phyloP scores from a whole-genome alignment of 495 filamentous ascomycete genomes.

The Podospora sp. region DNA sequence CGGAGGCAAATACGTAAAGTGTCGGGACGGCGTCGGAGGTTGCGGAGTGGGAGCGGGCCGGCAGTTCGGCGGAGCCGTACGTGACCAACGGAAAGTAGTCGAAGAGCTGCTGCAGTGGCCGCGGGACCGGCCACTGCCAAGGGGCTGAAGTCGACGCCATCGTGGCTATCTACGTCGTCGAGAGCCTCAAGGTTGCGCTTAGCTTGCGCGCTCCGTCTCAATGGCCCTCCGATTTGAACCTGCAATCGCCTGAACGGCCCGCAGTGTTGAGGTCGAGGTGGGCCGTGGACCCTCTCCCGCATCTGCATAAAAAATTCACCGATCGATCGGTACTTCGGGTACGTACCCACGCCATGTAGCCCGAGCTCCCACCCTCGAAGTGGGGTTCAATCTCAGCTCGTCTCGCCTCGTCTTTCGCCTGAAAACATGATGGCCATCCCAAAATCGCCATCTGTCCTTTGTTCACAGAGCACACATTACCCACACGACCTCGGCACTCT shows the following conservation, averaged over 20 bases:
- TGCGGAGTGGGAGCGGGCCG: conserved; percentile 58
- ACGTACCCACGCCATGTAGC: conserved; percentile 9
- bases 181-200: not conserved
- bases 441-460: not conserved
- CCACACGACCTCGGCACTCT: not conserved
- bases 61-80: conserved; percentile 78
- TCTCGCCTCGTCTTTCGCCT: conserved; percentile 6
- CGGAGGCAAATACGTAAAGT: conserved; percentile 77
- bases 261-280: not conserved
- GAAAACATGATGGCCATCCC: not conserved
- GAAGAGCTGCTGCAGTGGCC: conserved; percentile 79
- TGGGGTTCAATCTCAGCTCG: not conserved
- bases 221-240: not conserved
- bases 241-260: not conserved
- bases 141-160: not conserved
- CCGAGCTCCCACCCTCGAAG: not conserved
- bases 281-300: conserved; percentile 10
- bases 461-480: not conserved
- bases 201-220: not conserved
- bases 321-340: conserved; percentile 4
- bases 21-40: conserved; percentile 56
- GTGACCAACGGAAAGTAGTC: conserved; percentile 76
- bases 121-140: conserved; percentile 57
- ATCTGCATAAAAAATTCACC: conserved; percentile 24
- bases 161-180: not conserved